A percentile compares a stretch with the other conserved stretches of the same genome.
Evolutionary conservation across 352 stramenopile genomes (phyloP).

Genomic region (Phytophthora kernoviae): DNA sequence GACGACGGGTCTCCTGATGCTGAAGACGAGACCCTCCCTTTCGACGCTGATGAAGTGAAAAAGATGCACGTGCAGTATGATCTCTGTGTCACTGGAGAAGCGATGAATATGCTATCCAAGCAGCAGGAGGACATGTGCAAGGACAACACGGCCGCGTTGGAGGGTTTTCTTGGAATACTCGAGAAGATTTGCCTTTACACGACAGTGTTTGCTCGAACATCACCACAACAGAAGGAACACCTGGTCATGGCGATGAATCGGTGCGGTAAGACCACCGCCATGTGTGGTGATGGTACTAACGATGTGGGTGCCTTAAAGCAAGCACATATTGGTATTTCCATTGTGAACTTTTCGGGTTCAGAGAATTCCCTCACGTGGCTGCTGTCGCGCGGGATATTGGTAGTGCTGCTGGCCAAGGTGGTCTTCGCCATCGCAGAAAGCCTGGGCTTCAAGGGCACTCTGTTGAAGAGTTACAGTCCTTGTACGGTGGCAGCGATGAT

Average conservation of each 20-base stretch:
- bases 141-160: constrained; percentile 39
- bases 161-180: constrained; percentile 70
- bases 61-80: constrained; percentile 80
- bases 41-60: constrained; percentile 59
- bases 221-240: constrained; percentile 96
- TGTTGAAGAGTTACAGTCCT: constrained; percentile 62
- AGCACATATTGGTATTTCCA: constrained; percentile 84
- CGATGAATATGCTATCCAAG: constrained; percentile 45
- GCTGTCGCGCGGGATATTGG: constrained; percentile 43
- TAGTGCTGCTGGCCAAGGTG: constrained; percentile 46
- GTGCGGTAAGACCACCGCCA: constrained; percentile 92
- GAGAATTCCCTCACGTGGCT: constrained; percentile 47
- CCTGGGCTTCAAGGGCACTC: constrained; percentile 50
- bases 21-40: constrained; percentile 79
- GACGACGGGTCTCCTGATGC: constrained; percentile 90
- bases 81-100: constrained; percentile 84
- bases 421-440: constrained; percentile 64
- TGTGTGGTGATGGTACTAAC: constrained; percentile 99
- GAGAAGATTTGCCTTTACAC: constrained; percentile 76
- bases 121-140: constrained; percentile 28
- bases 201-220: constrained; percentile 96
- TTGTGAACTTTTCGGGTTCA: constrained; percentile 79
- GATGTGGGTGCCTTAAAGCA: constrained; percentile 97
- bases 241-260: constrained; percentile 95
- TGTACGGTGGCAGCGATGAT: constrained; percentile 77